Conservation (phyloP, 345 rosid genomes). For the Brassica cretica region DNA sequence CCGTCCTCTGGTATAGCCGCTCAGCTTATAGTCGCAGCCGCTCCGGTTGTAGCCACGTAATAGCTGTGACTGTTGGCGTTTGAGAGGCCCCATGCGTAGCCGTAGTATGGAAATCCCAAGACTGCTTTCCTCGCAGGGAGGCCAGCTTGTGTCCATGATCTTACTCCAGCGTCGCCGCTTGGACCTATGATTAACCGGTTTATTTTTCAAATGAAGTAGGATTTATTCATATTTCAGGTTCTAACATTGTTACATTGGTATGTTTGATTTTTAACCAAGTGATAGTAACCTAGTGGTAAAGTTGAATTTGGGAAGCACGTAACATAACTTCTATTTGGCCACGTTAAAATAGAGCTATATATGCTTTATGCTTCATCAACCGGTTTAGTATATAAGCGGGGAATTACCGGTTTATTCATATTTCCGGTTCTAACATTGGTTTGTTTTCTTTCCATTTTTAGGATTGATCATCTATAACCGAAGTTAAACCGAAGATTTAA, state of each 20-base stretch:
- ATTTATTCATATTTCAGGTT: neutral
- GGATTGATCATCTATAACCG: neutral
- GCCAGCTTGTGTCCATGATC: slow-evolving; percentile 56
- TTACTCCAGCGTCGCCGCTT: slow-evolving; percentile 61
- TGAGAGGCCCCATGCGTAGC: slow-evolving; percentile 57
- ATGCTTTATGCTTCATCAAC: too few species aligned
- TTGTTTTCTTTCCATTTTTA: too few species aligned
- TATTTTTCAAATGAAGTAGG: neutral
- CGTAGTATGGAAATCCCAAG: slow-evolving; percentile 64
- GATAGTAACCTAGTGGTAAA: too few species aligned
- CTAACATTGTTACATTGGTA: too few species aligned
- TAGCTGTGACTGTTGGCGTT: slow-evolving; percentile 54
- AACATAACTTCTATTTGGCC: too few species aligned
- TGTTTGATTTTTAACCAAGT: too few species aligned
- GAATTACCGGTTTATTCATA: too few species aligned
- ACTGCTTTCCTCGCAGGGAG: slow-evolving; percentile 51
- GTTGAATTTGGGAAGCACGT: too few species aligned
- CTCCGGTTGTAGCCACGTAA: slow-evolving; percentile 48
- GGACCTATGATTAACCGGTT: slow-evolving; percentile 23
- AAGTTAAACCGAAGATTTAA: neutral
- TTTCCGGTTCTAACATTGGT: too few species aligned
- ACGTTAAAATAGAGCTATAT: too few species aligned
- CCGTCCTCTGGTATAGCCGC: slow-evolving; percentile 43
- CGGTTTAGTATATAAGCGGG: too few species aligned
- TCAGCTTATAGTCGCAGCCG: too few species aligned